Conservation (phyloP, 257 asterid species). For the Jasminum sambac region DNA sequence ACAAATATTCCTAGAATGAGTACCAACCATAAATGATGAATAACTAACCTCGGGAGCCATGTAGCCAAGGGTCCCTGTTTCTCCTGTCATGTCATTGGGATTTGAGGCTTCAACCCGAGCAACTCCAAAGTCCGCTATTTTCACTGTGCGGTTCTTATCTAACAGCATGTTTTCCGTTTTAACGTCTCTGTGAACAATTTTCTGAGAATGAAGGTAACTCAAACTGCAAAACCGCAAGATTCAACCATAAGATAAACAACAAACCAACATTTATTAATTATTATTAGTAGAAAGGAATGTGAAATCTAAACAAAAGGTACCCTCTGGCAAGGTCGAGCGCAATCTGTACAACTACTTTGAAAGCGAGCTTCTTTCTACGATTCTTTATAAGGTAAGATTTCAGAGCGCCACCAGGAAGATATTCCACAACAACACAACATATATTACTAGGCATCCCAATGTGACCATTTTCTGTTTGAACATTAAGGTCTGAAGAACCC, state of each 20-base stretch:
- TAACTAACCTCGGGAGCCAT: constrained; percentile 85
- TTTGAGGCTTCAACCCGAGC: constrained; percentile 92
- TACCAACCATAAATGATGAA: neutral
- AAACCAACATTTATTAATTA: too few relatives aligned
- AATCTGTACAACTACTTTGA: constrained; percentile 78
- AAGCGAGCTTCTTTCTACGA: constrained; percentile 73
- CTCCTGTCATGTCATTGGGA: constrained; percentile 91
- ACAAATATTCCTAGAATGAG: neutral
- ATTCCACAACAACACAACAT: constrained; percentile 84
- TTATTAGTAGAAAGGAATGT: neutral
- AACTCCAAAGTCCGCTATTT: constrained; percentile 86
- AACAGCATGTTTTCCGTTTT: constrained; percentile 86
- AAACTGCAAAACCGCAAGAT: constrained; percentile 45
- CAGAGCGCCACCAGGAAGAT: constrained; percentile 83
- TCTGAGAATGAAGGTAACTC: constrained; percentile 79
- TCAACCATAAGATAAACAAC: neutral
- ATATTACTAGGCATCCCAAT: constrained; percentile 82
- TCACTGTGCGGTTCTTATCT: constrained; percentile 71
- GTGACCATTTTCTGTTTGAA: constrained; percentile 79
- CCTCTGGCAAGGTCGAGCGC: constrained; percentile 91
- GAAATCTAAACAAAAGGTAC: constrained; percentile 34
- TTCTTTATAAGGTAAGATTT: constrained; percentile 75
- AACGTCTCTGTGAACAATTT: constrained; percentile 84
- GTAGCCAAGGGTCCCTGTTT: constrained; percentile 89
- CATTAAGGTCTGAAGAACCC: constrained; percentile 77